Base-by-base conservation (phyloP, 179 eudicot genomes). In the Gypsophila paniculata region DNA sequence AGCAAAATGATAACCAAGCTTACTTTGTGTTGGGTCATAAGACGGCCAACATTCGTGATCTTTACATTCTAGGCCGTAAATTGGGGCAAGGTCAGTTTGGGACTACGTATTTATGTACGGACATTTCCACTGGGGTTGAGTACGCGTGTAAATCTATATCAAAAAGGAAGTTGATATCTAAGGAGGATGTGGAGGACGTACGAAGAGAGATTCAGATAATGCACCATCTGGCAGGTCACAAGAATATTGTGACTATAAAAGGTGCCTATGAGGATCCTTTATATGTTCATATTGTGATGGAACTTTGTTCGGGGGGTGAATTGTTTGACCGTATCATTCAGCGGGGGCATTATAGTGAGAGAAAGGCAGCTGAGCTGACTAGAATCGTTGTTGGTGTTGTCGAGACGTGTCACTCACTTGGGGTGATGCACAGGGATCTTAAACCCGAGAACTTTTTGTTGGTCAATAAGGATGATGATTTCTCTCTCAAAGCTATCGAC, bases 181-280 rank as follows among this genome's bases (percentile, higher is more conserved):
- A 81, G 65, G 97, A 91, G 77, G 97, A 91, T 76, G 92, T 91
- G 68, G 96, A 89, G 61, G 96, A 89, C 86, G 97, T 91, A 8
- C 81, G 96, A 81, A 85, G 92, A 74, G 95, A 91, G 82, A 89
- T 91, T 82, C 97, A 91, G 85, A 91, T 91, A 86, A 91, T 91
- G 97, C 97, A 89, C 75, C 96, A 89, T 75, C 66, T 89, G 79
- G 87, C 95, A n/a, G 97, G 97, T 70, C 94, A 91, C 81, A 87
- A 83, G 83, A 79, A 91, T 75, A 81, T 91, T 71, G 96, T 91
- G 75, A 85, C 87, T 15, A 91, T 89, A 62, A 91, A 89, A 76
- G 97, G 96, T 69, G 97, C 97, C 0, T 91, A 91, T 79, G 97
- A 91, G 83, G 97, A 91, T 78, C 73, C 89, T 75, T 73, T 89